Base-by-base conservation (phyloP, 2,329 filamentous ascomycete species). In the Rhinocladiella mackenziei region DNA sequence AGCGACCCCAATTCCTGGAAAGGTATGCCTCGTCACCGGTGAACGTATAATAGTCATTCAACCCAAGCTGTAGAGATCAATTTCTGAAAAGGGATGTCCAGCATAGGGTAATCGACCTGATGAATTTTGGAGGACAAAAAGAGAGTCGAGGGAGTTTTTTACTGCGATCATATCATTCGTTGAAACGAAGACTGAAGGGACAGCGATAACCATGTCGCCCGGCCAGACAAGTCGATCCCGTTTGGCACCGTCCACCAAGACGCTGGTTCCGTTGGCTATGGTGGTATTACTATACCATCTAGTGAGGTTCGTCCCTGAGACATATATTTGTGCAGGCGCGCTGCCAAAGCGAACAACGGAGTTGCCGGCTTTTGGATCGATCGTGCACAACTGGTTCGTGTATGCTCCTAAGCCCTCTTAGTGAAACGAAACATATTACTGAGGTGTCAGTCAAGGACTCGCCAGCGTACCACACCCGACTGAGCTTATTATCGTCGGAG, bases 151-250 rank as follows among this genome's bases (percentile, higher is more conserved):
- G 8, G 69, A 64, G 48, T 76, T 76, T 13, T 67, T 65, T 5
- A 77, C 65, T 25, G 69, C 69, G 14, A 70, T 64, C 37, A 77
- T 60, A 53, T 78, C 75, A 18, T 72, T 71, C 0, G 75, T 79
- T 5, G 73, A 75, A 2, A 78, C 71, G 7, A 75, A 70, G 9
- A 77, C 69, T 22, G 66, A 70, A 2, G 77, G 75, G 0, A 77
- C 65, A 4, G 76, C 73, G 47, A 80, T 75, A 3, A 70, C 70
- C 66, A 81, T 76, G 56, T 83, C 79, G 1, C 78, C 78, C 8
- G 78, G 72, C 77, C 77, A 82, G 2, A 81, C 73, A 1, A 66
- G 60, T 1, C 65, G 58, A 45, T 69, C 67, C 2, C 67, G 59
- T 37, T 70, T 68, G 10, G 63, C 65, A 3, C 65, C 65, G 48